phyloP scores from a whole-genome alignment of 352 stramenopile genomes.

The Pythium scleroteichum region DNA sequence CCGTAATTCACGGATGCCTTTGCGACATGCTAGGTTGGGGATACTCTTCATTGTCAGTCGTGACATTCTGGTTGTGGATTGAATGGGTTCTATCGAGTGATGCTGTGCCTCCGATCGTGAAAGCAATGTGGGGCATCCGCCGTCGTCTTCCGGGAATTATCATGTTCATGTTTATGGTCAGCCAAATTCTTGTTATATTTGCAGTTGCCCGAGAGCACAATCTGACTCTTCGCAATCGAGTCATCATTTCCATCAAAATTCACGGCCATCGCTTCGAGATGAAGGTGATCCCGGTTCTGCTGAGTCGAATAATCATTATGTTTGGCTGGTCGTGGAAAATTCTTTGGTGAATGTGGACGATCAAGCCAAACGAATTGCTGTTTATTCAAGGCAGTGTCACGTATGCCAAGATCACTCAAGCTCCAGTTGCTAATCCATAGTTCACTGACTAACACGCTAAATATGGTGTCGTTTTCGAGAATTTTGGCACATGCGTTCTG shows the following conservation, averaged over 20 bases:
- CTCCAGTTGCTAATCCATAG: background rate
- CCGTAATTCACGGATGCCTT: conserved; percentile 16
- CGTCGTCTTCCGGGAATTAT: conserved; percentile 3
- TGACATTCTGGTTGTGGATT: conserved; percentile 42
- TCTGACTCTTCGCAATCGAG: conserved; percentile 3
- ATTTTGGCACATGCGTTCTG: no score
- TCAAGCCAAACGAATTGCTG: background rate
- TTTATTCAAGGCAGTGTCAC: conserved; percentile 7
- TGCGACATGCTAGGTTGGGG: conserved; percentile 37
- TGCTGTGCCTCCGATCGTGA: conserved; percentile 11
- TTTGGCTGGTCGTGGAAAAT: conserved; percentile 13
- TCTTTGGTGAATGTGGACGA: conserved; percentile 8
- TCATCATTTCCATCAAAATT: conserved; percentile 1
- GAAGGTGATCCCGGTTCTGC: conserved; percentile 10
- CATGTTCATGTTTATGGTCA: conserved; percentile 6
- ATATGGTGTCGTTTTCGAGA: no score
- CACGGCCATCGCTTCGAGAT: conserved; percentile 1
- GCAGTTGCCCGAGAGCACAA: background rate
- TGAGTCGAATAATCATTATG: conserved; percentile 8
- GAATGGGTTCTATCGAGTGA: conserved; percentile 41
- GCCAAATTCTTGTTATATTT: conserved; percentile 4
- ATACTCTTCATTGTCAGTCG: conserved; percentile 21
- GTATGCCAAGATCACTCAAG: background rate
- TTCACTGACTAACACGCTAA: no score
- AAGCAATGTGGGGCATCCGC: conserved; percentile 3